Percentiles rank a stretch among this genome's conserved stretches.
Conservation (phyloP, 1,139 yeast genomes). For the Eremothecium coryli region DNA sequence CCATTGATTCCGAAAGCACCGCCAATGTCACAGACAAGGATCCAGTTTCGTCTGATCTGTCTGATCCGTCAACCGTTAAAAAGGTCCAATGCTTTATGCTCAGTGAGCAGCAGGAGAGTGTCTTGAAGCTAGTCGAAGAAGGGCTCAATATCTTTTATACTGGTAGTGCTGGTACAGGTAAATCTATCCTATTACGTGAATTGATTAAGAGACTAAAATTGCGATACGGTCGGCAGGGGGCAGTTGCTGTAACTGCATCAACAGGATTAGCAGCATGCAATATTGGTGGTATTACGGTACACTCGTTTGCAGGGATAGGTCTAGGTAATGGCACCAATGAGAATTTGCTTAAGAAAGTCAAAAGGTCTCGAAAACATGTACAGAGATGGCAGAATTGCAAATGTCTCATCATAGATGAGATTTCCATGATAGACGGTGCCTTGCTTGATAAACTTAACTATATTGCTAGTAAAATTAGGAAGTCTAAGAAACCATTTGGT, state of each 20-base stretch:
- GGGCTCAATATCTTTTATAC: constrained; percentile 70
- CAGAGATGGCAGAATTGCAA: constrained; percentile 54
- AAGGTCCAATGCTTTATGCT: constrained; percentile 35
- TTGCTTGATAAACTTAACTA: constrained; percentile 61
- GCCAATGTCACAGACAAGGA: constrained; percentile 11
- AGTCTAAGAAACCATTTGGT: constrained; percentile 59
- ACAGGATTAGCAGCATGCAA: constrained; percentile 92
- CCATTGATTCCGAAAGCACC: constrained; percentile 5
- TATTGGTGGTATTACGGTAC: constrained; percentile 80
- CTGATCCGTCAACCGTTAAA: constrained; percentile 17
- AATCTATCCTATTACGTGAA: constrained; percentile 64
- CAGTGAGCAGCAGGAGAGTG: constrained; percentile 62
- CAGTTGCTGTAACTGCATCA: constrained; percentile 81
- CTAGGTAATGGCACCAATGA: constrained; percentile 46
- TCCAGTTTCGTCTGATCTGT: constrained; percentile 10
- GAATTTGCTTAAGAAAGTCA: constrained; percentile 45
- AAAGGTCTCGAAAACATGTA: constrained; percentile 42
- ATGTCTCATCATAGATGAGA: constrained; percentile 74
- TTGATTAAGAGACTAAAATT: constrained; percentile 52
- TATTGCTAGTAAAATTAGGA: constrained; percentile 51
- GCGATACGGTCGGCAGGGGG: constrained; percentile 36
- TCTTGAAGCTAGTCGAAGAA: constrained; percentile 55
- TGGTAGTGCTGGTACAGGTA: constrained; percentile 96
- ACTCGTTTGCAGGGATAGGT: constrained; percentile 82
- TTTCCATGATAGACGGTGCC: constrained; percentile 79